phyloP scores from a whole-genome alignment of 2,329 filamentous ascomycete species.

The Graphium sp. region DNA sequence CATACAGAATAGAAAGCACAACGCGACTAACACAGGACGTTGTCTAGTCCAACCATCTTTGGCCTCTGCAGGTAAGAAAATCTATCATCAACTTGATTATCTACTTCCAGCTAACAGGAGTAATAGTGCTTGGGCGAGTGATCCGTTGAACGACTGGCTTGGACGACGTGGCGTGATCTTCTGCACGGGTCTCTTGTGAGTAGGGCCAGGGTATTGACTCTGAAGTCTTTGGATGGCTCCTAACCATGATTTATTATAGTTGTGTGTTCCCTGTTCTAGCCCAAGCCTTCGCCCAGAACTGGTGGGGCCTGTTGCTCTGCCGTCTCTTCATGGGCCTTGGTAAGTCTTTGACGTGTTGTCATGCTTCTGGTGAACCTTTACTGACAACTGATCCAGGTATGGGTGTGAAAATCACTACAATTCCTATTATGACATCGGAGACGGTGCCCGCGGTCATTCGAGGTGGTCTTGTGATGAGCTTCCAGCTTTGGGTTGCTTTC shows the following conservation, averaged over 20 bases:
- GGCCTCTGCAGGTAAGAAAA: conserved; percentile 8
- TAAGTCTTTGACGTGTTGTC: too few relatives aligned
- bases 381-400: too few relatives aligned
- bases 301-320: conserved; percentile 32
- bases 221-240: too few relatives aligned
- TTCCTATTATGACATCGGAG: conserved; percentile 62
- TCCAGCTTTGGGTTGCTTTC: conserved; percentile 45
- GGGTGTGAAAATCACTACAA: conserved; percentile 45
- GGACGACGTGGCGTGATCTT: conserved; percentile 25
- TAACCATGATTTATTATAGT: too few relatives aligned
- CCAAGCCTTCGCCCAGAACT: conserved; percentile 31
- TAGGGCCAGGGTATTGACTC: too few relatives aligned
- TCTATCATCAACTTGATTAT: too few relatives aligned
- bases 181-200: conserved; percentile 35
- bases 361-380: too few relatives aligned
- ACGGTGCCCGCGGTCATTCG: conserved; percentile 51
- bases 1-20: too few relatives aligned
- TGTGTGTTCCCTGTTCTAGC: conserved; percentile 36
- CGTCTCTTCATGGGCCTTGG: conserved; percentile 52
- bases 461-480: conserved; percentile 57
- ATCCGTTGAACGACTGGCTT: conserved; percentile 18
- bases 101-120: too few relatives aligned
- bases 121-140: conserved; percentile 13
- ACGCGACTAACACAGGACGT: too few relatives aligned
- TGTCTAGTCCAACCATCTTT: conserved; percentile 8